These are phyloP conservation scores for Colletotrichum sp. DNA, from an alignment of 2,329 filamentous ascomycete genomes.

Conservation along the genomic window DNA sequence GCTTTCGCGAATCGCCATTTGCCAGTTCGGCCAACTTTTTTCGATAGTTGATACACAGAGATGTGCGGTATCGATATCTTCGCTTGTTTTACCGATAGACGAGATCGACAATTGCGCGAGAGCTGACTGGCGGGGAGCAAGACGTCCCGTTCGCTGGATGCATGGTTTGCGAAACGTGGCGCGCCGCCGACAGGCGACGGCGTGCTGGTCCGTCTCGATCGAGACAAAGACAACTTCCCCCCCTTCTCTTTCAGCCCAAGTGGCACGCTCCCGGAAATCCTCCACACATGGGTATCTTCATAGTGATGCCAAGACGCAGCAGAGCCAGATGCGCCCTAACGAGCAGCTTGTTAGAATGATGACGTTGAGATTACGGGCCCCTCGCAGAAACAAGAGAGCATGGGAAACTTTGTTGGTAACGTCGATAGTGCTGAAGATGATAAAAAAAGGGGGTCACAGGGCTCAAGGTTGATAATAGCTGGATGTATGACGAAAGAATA, in stretches of 20 bases:
- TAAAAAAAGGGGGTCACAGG: neutral
- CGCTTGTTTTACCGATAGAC: slow-evolving; percentile 1
- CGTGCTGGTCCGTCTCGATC: neutral
- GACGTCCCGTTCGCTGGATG: neutral
- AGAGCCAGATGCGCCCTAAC: neutral
- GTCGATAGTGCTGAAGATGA: neutral
- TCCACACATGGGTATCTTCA: neutral
- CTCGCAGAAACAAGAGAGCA: neutral
- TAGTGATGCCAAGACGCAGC: neutral
- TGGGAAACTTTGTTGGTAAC: neutral
- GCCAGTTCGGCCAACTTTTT: neutral
- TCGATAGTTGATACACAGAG: neutral
- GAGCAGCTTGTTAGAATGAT: neutral
- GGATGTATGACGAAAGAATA: slow-evolving; percentile 8
- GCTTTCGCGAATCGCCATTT: neutral
- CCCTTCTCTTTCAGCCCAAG: neutral
- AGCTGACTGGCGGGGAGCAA: neutral
- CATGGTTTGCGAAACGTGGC: neutral
- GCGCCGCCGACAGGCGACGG: neutral
- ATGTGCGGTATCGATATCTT: neutral
- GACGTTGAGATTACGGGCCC: slow-evolving; percentile 3
- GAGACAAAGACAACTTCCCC: neutral
- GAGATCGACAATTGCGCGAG: neutral
- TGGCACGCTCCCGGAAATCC: neutral
- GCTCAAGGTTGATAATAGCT: slow-evolving; percentile 3